Percentiles rank a stretch among this genome's conserved stretches.
phyloP scores from a whole-genome alignment of 148 eudicot species.

The Euryodendron excelsum region DNA sequence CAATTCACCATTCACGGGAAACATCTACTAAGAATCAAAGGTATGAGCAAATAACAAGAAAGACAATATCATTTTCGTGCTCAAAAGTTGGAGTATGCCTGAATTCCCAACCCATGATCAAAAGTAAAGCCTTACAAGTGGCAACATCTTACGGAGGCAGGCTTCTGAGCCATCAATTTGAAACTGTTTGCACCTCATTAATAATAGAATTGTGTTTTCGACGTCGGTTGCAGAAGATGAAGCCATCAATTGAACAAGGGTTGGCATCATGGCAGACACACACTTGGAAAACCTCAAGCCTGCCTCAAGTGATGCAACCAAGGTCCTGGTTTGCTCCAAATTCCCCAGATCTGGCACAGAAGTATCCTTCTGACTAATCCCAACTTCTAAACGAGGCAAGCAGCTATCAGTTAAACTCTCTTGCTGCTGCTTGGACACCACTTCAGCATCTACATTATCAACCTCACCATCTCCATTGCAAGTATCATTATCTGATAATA shows the following conservation, averaged over 20 bases:
- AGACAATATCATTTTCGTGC: background rate
- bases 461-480: constrained; percentile 58
- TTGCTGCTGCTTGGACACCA: constrained; percentile 35
- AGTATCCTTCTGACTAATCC: constrained; percentile 38
- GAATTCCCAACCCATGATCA: constrained; percentile 4
- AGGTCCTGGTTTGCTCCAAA: constrained; percentile 87
- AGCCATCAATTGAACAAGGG: constrained; percentile 92
- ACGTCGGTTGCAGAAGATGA: constrained; percentile 95
- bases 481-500: constrained; percentile 36
- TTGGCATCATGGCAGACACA: constrained; percentile 76
- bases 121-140: constrained; percentile 57
- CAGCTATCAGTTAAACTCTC: constrained; percentile 79
- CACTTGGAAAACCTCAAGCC: constrained; percentile 84
- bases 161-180: constrained; percentile 93
- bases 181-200: constrained; percentile 95
- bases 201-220: constrained; percentile 81
- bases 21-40: constrained; percentile 2
- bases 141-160: constrained; percentile 92
- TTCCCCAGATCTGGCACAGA: constrained; percentile 89
- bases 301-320: constrained; percentile 94
- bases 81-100: background rate
- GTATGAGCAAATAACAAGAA: background rate
- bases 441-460: constrained; percentile 38
- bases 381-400: constrained; percentile 55
- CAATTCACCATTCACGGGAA: background rate